Percentiles rank a stretch among this genome's conserved stretches.
Evolutionary conservation across 108 stramenopile genomes (phyloP).

Genomic region (Pseudonitzschia multistriata): DNA sequence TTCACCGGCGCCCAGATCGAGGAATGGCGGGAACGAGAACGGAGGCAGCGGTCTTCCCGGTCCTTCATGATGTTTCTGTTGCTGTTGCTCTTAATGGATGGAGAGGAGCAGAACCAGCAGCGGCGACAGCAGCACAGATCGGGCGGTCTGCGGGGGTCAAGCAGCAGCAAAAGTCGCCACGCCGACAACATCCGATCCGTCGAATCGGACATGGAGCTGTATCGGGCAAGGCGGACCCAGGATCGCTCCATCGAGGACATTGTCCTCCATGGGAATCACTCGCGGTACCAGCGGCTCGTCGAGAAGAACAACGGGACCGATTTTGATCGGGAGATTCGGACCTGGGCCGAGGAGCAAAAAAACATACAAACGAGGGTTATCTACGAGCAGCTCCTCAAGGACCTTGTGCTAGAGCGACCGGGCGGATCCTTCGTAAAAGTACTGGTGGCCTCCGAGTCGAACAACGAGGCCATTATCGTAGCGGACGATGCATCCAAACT

Average conservation of each 20-base stretch:
- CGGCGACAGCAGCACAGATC: slow-evolving; percentile 13
- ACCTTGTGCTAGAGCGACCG: slow-evolving; percentile 2
- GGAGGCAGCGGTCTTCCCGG: slow-evolving; percentile 69
- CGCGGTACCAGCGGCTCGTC: slow-evolving; percentile 51
- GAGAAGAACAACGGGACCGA: slow-evolving; percentile 53
- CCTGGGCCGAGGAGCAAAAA: slow-evolving; percentile 40
- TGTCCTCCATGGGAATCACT: slow-evolving; percentile 19
- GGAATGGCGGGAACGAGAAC: slow-evolving; percentile 73
- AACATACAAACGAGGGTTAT: not conserved
- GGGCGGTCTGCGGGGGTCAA: slow-evolving; percentile 1
- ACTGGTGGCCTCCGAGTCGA: slow-evolving; percentile 12
- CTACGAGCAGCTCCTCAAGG: slow-evolving; percentile 8
- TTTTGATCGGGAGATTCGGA: slow-evolving; percentile 42
- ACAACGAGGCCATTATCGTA: not conserved
- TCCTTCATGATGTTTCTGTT: slow-evolving; percentile 80
- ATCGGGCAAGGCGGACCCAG: slow-evolving; percentile 24
- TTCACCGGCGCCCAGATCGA: slow-evolving; percentile 11
- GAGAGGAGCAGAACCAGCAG: slow-evolving; percentile 53
- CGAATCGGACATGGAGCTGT: slow-evolving; percentile 13
- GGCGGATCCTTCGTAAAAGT: slow-evolving; percentile 15
- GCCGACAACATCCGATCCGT: not conserved
- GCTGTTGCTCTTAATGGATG: slow-evolving; percentile 80
- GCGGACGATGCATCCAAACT: not conserved
- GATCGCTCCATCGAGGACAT: slow-evolving; percentile 29
- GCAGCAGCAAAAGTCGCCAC: not conserved